Base-by-base conservation (phyloP, 2,329 filamentous ascomycete genomes). In the Trichoderma breve region DNA sequence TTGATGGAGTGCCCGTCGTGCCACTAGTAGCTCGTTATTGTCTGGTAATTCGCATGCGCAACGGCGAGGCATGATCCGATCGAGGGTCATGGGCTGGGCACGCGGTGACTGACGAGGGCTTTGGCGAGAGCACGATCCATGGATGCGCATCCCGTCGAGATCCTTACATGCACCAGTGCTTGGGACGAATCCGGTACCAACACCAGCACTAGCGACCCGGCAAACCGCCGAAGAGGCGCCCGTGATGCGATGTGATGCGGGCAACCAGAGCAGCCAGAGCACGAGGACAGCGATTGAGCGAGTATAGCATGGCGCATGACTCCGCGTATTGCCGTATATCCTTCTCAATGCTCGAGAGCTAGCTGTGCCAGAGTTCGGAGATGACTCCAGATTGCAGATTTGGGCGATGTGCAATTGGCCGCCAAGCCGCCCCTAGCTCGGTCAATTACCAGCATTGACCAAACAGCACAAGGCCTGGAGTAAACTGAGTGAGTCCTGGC, bases 341-440 rank as follows among this genome's bases (percentile, higher is more conserved):
- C 4, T n/a, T 39, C 4, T 28, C 30, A 32, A 21, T 30, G 30
- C 18, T 60, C 47, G 47, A 53, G 47, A 53, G 47, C 51, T 34
- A 57, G 64, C 64, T 43, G 51, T 9, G 30, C 47, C 57, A 60
- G 55, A 51, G 63, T 57, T 30, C 57, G 63, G 70, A 72, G 57
- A 63, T 69, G 64, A 69, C 67, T 68, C 70, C 64, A 68, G 70
- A 71, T 69, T 62, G 55, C 55, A 72, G 70, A 72, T 47, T 34
- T 70, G 71, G 51, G 24, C 51, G 64, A 43, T 68, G 47, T 28
- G 51, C 66, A 70, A 72, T 63, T 69, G 71, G 62, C 24, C 53
- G 73, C 72, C 70, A 65, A 72, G 70, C 65, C 68, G 70, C 71
- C 66, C 67, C 61, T 58, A 68, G 73, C 74, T 76, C 74, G 74